Percentiles rank a stretch among this genome's conserved stretches.
These are phyloP conservation scores for Euphorbia celastroides DNA, from an alignment of 441 rosid genomes.

Conservation along the genomic window DNA sequence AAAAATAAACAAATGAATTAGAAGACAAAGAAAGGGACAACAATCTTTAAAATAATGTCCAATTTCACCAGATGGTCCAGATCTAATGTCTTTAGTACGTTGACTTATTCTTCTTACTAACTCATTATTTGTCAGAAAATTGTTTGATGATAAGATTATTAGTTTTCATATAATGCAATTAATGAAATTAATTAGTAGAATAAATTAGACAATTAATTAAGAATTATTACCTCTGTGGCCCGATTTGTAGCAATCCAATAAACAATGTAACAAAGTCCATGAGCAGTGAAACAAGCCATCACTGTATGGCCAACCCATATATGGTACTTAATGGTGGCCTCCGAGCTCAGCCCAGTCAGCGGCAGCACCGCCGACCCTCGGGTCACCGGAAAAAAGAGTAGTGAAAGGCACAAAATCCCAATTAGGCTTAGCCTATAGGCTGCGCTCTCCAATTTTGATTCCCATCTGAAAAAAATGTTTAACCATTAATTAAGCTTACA, in stretches of 20 bases:
- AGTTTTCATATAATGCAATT: background rate
- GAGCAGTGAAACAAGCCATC: slow-evolving; percentile 39
- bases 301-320: slow-evolving; percentile 51
- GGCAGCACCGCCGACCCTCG: slow-evolving; percentile 55
- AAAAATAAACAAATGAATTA: too few species aligned
- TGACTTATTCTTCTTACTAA: background rate
- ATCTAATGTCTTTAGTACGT: background rate
- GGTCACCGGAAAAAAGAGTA: slow-evolving; percentile 55
- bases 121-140: too few species aligned
- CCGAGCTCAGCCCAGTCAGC: slow-evolving; percentile 48
- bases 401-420: slow-evolving; percentile 49
- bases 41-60: background rate
- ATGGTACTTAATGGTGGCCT: slow-evolving; percentile 51
- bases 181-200: background rate
- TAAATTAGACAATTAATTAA: background rate
- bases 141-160: too few species aligned
- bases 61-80: background rate
- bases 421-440: slow-evolving; percentile 31
- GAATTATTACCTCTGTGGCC: slow-evolving; percentile 15
- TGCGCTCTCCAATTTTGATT: slow-evolving; percentile 29
- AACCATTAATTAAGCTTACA: background rate
- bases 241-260: slow-evolving; percentile 41
- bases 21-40: background rate
- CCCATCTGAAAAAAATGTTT: slow-evolving; percentile 32
- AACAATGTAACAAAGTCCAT: slow-evolving; percentile 41